Conservation (phyloP, 306 rosid genomes). For the Cucurbita maxima region DNA sequence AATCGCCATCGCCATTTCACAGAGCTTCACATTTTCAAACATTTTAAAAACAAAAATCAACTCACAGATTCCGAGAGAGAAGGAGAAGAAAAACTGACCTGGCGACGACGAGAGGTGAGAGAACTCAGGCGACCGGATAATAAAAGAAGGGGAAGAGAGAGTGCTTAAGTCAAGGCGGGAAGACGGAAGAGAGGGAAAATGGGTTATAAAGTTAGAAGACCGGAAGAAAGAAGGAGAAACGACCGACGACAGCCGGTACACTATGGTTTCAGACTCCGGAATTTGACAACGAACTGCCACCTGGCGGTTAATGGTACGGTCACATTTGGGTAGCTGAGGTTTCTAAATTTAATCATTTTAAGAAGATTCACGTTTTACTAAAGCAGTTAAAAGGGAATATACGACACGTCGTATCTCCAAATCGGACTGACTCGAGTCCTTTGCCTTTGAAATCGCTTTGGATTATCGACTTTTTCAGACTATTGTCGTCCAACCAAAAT, state of each 20-base stretch:
- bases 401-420: background rate
- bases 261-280: background rate
- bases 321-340: background rate
- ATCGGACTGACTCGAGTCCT: background rate
- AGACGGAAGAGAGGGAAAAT: background rate
- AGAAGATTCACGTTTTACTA: background rate
- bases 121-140: background rate
- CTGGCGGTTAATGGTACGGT: background rate
- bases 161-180: background rate
- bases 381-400: background rate
- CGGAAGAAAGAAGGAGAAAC: background rate
- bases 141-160: background rate
- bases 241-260: background rate
- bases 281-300: background rate
- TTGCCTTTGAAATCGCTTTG: background rate
- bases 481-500: background rate
- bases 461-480: background rate
- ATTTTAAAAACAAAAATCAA: background rate
- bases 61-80: background rate
- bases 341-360: background rate
- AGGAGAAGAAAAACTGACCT: background rate
- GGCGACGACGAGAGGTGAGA: background rate
- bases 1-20: background rate
- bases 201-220: background rate
- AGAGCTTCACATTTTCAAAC: background rate